These are phyloP conservation scores for Metschnikowia noctiluminum DNA, from an alignment of 805 yeast species.

Conservation along the genomic window DNA sequence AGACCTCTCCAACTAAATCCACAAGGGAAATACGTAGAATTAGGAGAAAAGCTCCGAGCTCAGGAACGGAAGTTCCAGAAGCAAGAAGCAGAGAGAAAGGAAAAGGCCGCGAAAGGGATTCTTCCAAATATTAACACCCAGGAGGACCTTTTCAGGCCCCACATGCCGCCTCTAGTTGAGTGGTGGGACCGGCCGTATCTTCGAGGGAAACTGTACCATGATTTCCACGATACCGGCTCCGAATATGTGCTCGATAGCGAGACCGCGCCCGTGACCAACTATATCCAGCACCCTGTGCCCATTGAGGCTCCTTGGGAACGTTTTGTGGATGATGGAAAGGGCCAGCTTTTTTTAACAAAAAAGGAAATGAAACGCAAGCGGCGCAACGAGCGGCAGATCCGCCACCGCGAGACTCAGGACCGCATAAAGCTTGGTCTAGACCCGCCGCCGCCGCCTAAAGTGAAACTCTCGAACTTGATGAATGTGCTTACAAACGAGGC, in stretches of 20 bases:
- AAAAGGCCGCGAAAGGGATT: constrained; percentile 38
- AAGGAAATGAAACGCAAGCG: constrained; percentile 72
- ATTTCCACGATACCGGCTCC: constrained; percentile 24
- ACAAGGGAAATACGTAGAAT: constrained; percentile 59
- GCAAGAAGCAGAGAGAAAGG: constrained; percentile 28
- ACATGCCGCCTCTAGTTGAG: constrained; percentile 62
- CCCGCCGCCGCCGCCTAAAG: constrained; percentile 87
- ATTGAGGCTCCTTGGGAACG: constrained; percentile 57
- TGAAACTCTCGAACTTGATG: constrained; percentile 81
- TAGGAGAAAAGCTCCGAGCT: constrained; percentile 51
- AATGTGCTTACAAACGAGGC: constrained; percentile 82
- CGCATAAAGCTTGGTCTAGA: constrained; percentile 75
- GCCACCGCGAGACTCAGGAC: constrained; percentile 70
- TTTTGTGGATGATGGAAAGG: constrained; percentile 22
- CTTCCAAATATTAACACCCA: constrained; percentile 51
- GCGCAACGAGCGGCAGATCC: constrained; percentile 60
- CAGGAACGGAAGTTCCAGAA: constrained; percentile 17
- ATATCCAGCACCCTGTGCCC: constrained; percentile 80
- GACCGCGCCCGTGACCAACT: constrained; percentile 55
- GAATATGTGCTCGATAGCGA: constrained; percentile 35
- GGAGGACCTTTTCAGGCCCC: constrained; percentile 51
- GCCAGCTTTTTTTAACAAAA: constrained; percentile 65
- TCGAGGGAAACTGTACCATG: constrained; percentile 33
- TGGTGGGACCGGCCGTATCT: constrained; percentile 86
- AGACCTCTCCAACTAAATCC: constrained; percentile 51